Percentiles rank a stretch among this genome's conserved stretches.
phyloP scores from a whole-genome alignment of 2,329 filamentous ascomycete genomes.

The Fusarium staphyleae region DNA sequence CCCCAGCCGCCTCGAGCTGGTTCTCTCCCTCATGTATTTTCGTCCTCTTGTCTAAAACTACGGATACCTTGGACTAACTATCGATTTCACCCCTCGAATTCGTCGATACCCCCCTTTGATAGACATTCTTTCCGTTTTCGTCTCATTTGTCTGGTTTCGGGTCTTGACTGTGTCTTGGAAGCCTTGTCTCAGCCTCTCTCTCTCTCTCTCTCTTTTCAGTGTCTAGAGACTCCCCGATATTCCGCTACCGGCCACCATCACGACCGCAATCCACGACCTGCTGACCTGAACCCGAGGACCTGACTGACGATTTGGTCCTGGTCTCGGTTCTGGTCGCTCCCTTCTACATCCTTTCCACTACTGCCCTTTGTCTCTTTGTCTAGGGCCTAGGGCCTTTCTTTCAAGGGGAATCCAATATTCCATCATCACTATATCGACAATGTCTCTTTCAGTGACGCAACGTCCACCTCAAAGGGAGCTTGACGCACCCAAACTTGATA shows the following conservation, averaged over 20 bases:
- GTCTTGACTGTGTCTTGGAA: conserved; percentile 23
- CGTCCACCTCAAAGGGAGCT: conserved; percentile 30
- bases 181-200: conserved; percentile 19
- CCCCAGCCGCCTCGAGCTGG: conserved; percentile 25
- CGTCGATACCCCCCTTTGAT: conserved; percentile 10
- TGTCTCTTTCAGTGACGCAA: conserved; percentile 39
- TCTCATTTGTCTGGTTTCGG: conserved; percentile 36
- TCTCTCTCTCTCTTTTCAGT: background rate
- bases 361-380: conserved; percentile 17
- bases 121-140: conserved; percentile 34
- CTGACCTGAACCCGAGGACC: conserved; percentile 18
- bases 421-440: conserved; percentile 24
- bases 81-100: conserved; percentile 3
- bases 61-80: conserved; percentile 31
- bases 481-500: conserved; percentile 32
- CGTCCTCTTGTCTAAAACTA: conserved; percentile 23
- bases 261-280: conserved; percentile 19
- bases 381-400: conserved; percentile 16
- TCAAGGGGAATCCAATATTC: conserved; percentile 34
- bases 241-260: conserved; percentile 30
- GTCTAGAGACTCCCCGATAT: background rate
- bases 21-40: conserved; percentile 8
- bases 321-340: conserved; percentile 15
- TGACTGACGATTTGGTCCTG: conserved; percentile 23
- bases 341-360: conserved; percentile 10